Evolutionary conservation across 805 yeast species (phyloP), one percentile per base, ranked within the genome.

Genomic region (Brettanomyces nanus): DNA sequence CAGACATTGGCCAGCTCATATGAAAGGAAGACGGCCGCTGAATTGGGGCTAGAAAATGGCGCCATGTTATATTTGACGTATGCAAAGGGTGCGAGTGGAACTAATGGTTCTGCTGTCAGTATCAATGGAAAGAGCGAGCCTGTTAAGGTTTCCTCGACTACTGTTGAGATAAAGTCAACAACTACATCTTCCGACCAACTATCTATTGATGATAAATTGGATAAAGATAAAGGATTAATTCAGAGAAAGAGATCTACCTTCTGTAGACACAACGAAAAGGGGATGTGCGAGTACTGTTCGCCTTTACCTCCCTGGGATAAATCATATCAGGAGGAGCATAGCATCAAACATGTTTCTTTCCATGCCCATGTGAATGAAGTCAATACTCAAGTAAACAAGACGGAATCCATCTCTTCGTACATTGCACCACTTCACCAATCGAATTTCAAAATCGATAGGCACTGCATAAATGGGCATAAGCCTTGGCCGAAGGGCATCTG

Each of bases 271-370:
- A 83, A 90, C 3, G 90, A 80, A 28, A 81, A 80, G 49, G 99
- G 97, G 2, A 92, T 92, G 97, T 92, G 98, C 59, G 98, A 92
- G 53, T 86, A 87, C 55, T 92, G 97, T 58, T 77, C 94, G 25
- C 96, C 97, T 0, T 63, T 92, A 37, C 96, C 95, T 26, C 97
- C 98, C 3, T 92, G 90, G 85, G 96, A 92, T 58, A 71, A 70
- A 45, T 74, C 69, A 18, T 90, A 87, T 56, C 80, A 79, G 45
- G 73, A 73, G 35, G 80, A 77, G 44, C 68, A 87, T 44, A 77
- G 74, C 28, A 85, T 90, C 55, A 92, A 92, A 58, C 97, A 90
- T 59, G 66, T 76, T 36, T 85, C 97, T 3, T 86, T 80, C 58
- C 95, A 87, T 55, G 80, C 97, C 0, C 69, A 87, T 55, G 59